Base-by-base conservation (phyloP, 139 green algal genomes). In the Closterium sp. region DNA sequence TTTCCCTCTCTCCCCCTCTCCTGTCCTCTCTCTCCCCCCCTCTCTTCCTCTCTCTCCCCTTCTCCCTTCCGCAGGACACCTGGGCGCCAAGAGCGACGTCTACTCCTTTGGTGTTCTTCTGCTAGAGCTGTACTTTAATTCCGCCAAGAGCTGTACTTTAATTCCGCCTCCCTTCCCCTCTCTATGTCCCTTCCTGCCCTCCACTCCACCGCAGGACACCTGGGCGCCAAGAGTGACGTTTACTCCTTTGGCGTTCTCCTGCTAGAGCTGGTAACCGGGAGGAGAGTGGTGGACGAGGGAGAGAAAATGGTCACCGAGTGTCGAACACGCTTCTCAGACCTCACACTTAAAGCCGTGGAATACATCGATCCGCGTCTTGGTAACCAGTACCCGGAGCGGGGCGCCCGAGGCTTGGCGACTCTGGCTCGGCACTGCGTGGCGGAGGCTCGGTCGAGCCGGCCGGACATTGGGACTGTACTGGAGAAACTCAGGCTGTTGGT, bases 11-110 rank as follows among this genome's bases (percentile, higher is more conserved):
- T 42, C 34, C 95, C 31, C 94, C n/a, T n/a, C n/a, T n/a, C n/a
- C n/a, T n/a, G n/a, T n/a, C n/a, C n/a, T n/a, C n/a, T n/a, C 95
- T 9, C 95, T 96, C 42, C 42, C 5, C 42, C 42, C 42, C 42
- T 62, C 42, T 62, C 42, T 7, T 7, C 42, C 42, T 7, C 42
- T 7, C 5, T 62, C 7, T 62, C 42, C n/a, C n/a, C n/a, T n/a
- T 7, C 7, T 62, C 42, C 42, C 42, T 62, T 7, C 45, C 45
- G 4, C 50, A 79, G 62, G 62, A 5, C 62, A 79, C 62, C 62
- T 79, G 62, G 62, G 62, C 17, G 62, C 62, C 62, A 79, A 79
- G 62, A 79, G 62, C 10, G 62, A 79, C 62, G 62, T 79, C 13
- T 79, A 79, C 62, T 79, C 62, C 62, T 79, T 79, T 79, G 62